Evolutionary conservation across 192 early-diverging fungal genomes (phyloP).

Genomic region (Coemansia sp.): DNA sequence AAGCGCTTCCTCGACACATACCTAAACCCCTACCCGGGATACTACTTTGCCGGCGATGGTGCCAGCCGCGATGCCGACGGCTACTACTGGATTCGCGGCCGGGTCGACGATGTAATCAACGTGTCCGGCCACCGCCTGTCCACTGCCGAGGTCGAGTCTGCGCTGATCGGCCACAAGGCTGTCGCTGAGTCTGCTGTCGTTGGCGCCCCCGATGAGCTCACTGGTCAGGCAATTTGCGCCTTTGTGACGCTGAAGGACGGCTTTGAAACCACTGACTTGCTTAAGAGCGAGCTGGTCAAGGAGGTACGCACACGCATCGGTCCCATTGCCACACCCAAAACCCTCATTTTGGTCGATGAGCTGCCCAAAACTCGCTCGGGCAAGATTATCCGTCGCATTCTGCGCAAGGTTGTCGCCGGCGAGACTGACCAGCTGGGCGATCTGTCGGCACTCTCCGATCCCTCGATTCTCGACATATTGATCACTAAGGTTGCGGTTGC

Average conservation of each 20-base stretch:
- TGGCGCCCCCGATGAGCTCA: constrained; percentile 83
- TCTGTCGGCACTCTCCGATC: constrained; percentile 83
- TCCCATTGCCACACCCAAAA: constrained; percentile 88
- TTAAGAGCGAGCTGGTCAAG: constrained; percentile 63
- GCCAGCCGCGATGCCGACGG: constrained; percentile 88
- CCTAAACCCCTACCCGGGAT: constrained; percentile 82
- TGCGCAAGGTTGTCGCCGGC: constrained; percentile 88
- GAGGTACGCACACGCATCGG: constrained; percentile 90
- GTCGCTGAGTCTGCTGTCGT: constrained; percentile 92
- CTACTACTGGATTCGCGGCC: constrained; percentile 94
- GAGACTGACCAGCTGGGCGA: constrained; percentile 88
- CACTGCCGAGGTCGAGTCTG: constrained; percentile 93
- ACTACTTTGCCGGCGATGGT: constrained; percentile 97
- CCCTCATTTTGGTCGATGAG: constrained; percentile 80
- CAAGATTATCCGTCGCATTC: constrained; percentile 94
- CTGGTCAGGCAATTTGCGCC: constrained; percentile 87
- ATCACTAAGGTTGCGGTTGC: constrained; percentile 48
- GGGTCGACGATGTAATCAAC: constrained; percentile 93
- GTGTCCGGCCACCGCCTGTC: constrained; percentile 92
- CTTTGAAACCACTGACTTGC: constrained; percentile 49
- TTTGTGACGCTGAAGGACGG: constrained; percentile 79
- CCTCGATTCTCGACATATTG: constrained; percentile 59
- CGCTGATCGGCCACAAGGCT: constrained; percentile 72
- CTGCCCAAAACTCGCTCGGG: constrained; percentile 95
- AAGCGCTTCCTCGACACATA: constrained; percentile 92